These are phyloP conservation scores for Blastomyces gilchristii DNA, from an alignment of 2,329 filamentous ascomycete species.

Conservation along the genomic window DNA sequence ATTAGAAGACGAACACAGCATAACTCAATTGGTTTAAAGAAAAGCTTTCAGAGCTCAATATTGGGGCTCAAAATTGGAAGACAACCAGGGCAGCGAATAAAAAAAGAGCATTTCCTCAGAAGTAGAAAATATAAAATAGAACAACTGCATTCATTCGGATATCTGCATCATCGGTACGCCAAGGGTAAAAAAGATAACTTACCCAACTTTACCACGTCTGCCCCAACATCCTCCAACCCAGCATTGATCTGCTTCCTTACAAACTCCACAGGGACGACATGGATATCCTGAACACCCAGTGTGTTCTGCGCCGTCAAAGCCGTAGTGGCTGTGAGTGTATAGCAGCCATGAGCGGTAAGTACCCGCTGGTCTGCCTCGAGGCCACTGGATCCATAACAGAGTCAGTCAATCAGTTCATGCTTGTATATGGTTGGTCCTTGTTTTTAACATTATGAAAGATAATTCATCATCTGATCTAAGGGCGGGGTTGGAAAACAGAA, in stretches of 20 bases:
- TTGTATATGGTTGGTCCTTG: not conserved
- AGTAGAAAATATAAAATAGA: not conserved
- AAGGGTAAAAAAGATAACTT: constrained; percentile 21
- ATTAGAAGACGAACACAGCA: not conserved
- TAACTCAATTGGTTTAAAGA: not conserved
- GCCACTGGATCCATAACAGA: constrained; percentile 47
- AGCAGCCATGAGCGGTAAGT: constrained; percentile 81
- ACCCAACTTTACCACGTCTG: constrained; percentile 91
- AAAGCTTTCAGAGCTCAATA: not conserved
- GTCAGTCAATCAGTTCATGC: not conserved
- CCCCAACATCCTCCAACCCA: constrained; percentile 70
- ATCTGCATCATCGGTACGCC: too few species aligned
- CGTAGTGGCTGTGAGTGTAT: constrained; percentile 92
- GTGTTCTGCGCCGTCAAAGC: constrained; percentile 97
- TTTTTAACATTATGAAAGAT: not conserved
- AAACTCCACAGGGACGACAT: constrained; percentile 67
- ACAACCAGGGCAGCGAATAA: not conserved
- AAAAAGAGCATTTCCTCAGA: too few species aligned
- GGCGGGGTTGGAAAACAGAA: not conserved
- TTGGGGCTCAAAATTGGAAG: not conserved
- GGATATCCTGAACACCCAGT: constrained; percentile 67
- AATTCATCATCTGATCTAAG: not conserved
- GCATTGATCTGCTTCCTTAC: constrained; percentile 77
- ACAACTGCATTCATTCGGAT: not conserved
- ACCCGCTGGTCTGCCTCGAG: constrained; percentile 95